Conservation (phyloP, 2,329 filamentous ascomycete genomes). For the Neofusicoccum kwambonambiense region DNA sequence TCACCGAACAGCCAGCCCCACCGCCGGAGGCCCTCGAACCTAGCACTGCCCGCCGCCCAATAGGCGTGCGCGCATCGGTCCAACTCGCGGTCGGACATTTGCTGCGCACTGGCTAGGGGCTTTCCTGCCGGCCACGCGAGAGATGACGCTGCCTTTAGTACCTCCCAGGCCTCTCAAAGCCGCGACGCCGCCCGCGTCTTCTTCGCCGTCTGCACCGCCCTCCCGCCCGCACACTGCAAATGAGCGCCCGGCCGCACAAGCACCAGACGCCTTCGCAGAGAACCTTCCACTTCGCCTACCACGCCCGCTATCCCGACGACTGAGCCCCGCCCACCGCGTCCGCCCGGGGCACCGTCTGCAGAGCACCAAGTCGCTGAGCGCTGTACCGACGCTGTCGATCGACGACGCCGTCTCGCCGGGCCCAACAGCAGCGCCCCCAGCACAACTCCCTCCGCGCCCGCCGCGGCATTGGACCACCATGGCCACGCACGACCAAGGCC, state of each 20-base stretch:
- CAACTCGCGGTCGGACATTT: constrained; percentile 10
- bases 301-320: constrained; percentile 24
- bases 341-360: constrained; percentile 10
- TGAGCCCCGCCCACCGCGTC: constrained; percentile 25
- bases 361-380: constrained; percentile 41
- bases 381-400: constrained; percentile 45
- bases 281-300: constrained; percentile 19
- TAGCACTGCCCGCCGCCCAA: background rate
- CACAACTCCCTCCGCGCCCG: constrained; percentile 11
- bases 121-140: constrained; percentile 3
- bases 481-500: constrained; percentile 38
- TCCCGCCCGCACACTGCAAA: constrained; percentile 14
- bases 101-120: constrained; percentile 10
- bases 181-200: constrained; percentile 13
- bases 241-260: constrained; percentile 11
- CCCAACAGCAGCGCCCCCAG: constrained; percentile 20
- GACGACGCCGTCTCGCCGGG: constrained; percentile 1
- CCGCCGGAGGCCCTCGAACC: constrained; percentile 6
- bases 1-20: constrained; percentile 5
- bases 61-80: constrained; percentile 1
- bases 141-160: constrained; percentile 16
- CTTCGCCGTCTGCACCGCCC: constrained; percentile 7
- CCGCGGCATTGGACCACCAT: constrained; percentile 21
- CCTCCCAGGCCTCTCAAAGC: constrained; percentile 10
- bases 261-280: constrained; percentile 9